A percentile compares a stretch with the other conserved stretches of the same genome.
phyloP scores from a whole-genome alignment of 2,329 filamentous ascomycete genomes.

The Alternaria gansuensis region DNA sequence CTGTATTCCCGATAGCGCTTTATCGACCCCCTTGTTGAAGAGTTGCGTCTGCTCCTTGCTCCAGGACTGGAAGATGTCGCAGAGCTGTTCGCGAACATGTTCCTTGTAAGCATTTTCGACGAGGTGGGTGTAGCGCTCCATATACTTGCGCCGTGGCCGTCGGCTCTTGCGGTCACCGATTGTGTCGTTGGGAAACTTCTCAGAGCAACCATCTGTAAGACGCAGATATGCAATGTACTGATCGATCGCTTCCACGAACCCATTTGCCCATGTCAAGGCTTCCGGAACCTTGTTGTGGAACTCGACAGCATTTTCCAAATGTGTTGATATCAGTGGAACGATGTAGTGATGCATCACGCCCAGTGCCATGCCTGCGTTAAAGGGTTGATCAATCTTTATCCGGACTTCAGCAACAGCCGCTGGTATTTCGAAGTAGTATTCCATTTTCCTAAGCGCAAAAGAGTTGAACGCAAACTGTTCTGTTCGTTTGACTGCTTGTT shows the following conservation, averaged over 20 bases:
- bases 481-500: slow-evolving; percentile 1
- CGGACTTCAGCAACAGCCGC: background rate
- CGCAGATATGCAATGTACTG: slow-evolving; percentile 12
- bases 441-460: slow-evolving; percentile 1
- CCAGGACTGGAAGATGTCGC: slow-evolving; percentile 17
- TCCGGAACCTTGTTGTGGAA: slow-evolving; percentile 12
- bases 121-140: slow-evolving; percentile 10
- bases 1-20: slow-evolving; percentile 16
- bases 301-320: slow-evolving; percentile 13
- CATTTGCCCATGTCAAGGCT: slow-evolving; percentile 4
- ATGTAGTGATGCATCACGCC: slow-evolving; percentile 20
- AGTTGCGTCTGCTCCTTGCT: slow-evolving; percentile 17
- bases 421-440: slow-evolving; percentile 9
- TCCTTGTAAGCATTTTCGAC: slow-evolving; percentile 15
- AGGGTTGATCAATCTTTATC: slow-evolving; percentile 10
- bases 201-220: slow-evolving; percentile 5
- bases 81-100: slow-evolving; percentile 12
- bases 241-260: slow-evolving; percentile 20
- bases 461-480: background rate
- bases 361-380: slow-evolving; percentile 12
- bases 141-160: slow-evolving; percentile 13
- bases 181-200: slow-evolving; percentile 9
- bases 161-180: slow-evolving; percentile 5
- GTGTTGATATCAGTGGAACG: slow-evolving; percentile 13
- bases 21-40: slow-evolving; percentile 33